Percentiles rank a stretch among this genome's conserved stretches.
Evolutionary conservation across 208 protist species (phyloP).

Genomic region (Borovskyia barvae): DNA sequence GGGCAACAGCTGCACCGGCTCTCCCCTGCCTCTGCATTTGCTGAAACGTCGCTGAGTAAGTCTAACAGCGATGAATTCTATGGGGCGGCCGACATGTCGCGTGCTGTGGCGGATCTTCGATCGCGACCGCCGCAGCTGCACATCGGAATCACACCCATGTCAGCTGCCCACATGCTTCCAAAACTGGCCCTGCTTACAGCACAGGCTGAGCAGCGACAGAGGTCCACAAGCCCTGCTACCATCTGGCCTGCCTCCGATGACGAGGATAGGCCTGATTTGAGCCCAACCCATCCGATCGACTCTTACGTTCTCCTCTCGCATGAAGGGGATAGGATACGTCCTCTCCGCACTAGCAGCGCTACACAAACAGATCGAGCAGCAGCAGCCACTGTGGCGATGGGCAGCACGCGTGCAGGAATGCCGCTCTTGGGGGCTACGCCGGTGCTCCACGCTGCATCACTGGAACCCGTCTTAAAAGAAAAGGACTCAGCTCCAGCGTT

Average conservation of each 20-base stretch:
- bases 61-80: conserved; percentile 30
- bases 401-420: conserved; percentile 9
- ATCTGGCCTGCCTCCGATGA: conserved; percentile 4
- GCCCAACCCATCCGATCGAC: no score
- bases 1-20: no score
- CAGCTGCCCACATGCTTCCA: conserved; percentile 10
- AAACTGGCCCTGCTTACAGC: conserved; percentile 11
- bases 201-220: no score
- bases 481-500: no score
- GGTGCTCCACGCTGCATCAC: background rate
- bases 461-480: no score
- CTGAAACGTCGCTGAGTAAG: no score
- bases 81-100: conserved; percentile 1
- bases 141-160: conserved; percentile 23
- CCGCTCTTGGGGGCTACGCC: conserved; percentile 5
- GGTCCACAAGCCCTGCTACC: no score
- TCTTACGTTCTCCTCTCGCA: no score
- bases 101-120: conserved; percentile 7
- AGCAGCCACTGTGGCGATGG: background rate
- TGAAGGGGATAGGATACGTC: no score
- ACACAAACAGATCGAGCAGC: conserved; percentile 6
- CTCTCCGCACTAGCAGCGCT: no score
- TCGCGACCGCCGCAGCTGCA: background rate
- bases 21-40: no score
- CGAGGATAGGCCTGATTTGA: background rate